Percentiles rank a stretch among this genome's conserved stretches.
Conservation (phyloP, 108 stramenopile species). For the Fragilariopsis cylindrus region DNA sequence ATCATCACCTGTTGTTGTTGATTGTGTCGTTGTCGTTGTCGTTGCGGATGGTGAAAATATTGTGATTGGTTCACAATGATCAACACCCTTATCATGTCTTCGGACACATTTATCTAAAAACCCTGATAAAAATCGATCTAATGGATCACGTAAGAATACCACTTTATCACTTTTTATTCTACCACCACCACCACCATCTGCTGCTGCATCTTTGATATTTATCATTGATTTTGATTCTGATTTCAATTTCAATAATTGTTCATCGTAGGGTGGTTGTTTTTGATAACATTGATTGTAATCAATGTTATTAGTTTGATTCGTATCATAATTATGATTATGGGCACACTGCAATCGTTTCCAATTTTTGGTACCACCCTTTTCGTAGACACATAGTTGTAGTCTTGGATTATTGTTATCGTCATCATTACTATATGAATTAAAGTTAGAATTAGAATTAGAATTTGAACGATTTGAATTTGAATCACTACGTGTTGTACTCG, state of each 20-base stretch:
- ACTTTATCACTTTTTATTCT: slow-evolving; percentile 22
- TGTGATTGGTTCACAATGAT: slow-evolving; percentile 20
- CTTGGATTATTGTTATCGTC: slow-evolving; percentile 5
- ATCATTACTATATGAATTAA: no score
- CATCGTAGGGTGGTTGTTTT: neutral
- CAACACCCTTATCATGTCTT: neutral
- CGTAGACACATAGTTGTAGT: slow-evolving; percentile 48
- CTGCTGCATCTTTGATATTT: neutral
- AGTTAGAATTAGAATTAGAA: neutral
- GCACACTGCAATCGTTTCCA: slow-evolving; percentile 33
- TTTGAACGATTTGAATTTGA: neutral
- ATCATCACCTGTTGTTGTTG: neutral
- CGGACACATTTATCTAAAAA: slow-evolving; percentile 63
- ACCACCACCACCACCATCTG: neutral
- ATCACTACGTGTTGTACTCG: neutral
- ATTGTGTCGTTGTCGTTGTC: no score
- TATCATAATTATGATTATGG: slow-evolving; percentile 1
- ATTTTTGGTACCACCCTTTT: slow-evolving; percentile 42
- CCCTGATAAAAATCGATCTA: slow-evolving; percentile 60
- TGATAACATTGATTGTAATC: neutral
- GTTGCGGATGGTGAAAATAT: neutral
- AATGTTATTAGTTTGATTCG: neutral
- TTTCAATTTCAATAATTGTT: neutral
- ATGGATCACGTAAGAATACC: slow-evolving; percentile 65
- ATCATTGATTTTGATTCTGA: neutral